Base-by-base conservation (phyloP, 2,329 filamentous ascomycete species). In the Ceratocystis destructans region DNA sequence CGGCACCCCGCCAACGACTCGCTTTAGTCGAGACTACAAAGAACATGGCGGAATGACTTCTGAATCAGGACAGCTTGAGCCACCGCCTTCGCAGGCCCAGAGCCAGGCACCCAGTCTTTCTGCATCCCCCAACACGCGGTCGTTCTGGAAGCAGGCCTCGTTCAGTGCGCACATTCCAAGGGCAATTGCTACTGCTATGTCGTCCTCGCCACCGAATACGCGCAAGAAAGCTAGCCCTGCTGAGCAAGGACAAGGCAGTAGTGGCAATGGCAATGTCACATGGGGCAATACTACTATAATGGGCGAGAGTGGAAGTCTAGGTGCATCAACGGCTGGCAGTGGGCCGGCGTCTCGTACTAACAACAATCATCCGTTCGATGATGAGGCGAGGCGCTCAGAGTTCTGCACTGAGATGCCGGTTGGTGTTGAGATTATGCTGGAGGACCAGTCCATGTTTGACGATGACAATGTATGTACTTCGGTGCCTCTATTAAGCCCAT, bases 371-470 rank as follows among this genome's bases (percentile, higher is more conserved):
- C 71, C 82, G 15, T 82, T 80, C 1, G 82, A 84, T 57, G 82
- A 84, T 55, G 81, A 83, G 6, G 73, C 73, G 22, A 76, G 76
- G 17, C 75, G 75, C 62, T 80, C 82, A 3, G 79, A 59, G 81
- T 12, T 67, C 75, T 12, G 44, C 10, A 17, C 25, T 6, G 61
- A 64, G 28, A 22, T 50, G 10, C 57, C 59, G 2, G 77, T 81
- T 17, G 78, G 76, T 25, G 79, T 84, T 4, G 76, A 78, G 22
- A 61, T 64, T 12, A 65, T 62, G 1, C 76, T 87, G 69, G 80
- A 83, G 71, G 84, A 88, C 69, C 83, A 85, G 69, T 79, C 80
- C n/a, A 78, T 82, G 22, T 88, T 88, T 70, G 86, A 88, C 69
- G 85, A 87, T 64, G 85, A 88, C 71, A 59, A 46, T 28, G 85